phyloP scores from a whole-genome alignment of 371 early-diverging fungal species.

The Choanephora cucurbitarum region DNA sequence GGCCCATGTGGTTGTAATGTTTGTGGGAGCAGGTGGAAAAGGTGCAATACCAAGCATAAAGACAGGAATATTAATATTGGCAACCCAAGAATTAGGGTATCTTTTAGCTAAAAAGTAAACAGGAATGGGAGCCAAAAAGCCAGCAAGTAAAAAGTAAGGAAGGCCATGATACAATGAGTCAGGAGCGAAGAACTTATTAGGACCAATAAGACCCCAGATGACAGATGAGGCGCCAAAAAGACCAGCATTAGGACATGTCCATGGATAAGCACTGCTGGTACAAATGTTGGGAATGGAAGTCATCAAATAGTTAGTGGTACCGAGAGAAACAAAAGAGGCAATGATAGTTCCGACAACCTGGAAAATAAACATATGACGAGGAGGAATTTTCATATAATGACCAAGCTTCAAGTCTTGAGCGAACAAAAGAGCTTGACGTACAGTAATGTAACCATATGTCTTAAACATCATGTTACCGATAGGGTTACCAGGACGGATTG shows the following conservation, averaged over 20 bases:
- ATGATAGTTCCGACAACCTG: constrained; percentile 64
- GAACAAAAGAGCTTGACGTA: constrained; percentile 58
- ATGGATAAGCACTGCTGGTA: constrained; percentile 47
- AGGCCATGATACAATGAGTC: constrained; percentile 47
- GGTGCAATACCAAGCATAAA: constrained; percentile 44
- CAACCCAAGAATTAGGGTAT: constrained; percentile 50
- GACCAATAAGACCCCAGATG: constrained; percentile 70
- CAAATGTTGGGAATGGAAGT: constrained; percentile 56
- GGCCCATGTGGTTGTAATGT: constrained; percentile 57
- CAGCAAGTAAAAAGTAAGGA: constrained; percentile 44
- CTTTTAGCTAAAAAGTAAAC: constrained; percentile 42
- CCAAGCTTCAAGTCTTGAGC: constrained; percentile 61
- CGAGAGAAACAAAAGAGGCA: constrained; percentile 57
- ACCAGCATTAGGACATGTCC: constrained; percentile 50
- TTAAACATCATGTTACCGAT: constrained; percentile 66
- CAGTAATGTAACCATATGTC: constrained; percentile 58
- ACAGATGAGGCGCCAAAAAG: constrained; percentile 47
- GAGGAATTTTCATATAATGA: constrained; percentile 72
- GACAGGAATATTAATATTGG: constrained; percentile 57
- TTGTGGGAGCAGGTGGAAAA: constrained; percentile 45
- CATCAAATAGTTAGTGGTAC: constrained; percentile 62
- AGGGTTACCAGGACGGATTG: constrained; percentile 58
- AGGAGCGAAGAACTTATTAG: constrained; percentile 57
- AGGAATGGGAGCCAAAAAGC: constrained; percentile 53
- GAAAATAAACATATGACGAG: constrained; percentile 61